These are phyloP conservation scores for Adansonia rubrostipa DNA, from an alignment of 441 rosid genomes.

Conservation along the genomic window DNA sequence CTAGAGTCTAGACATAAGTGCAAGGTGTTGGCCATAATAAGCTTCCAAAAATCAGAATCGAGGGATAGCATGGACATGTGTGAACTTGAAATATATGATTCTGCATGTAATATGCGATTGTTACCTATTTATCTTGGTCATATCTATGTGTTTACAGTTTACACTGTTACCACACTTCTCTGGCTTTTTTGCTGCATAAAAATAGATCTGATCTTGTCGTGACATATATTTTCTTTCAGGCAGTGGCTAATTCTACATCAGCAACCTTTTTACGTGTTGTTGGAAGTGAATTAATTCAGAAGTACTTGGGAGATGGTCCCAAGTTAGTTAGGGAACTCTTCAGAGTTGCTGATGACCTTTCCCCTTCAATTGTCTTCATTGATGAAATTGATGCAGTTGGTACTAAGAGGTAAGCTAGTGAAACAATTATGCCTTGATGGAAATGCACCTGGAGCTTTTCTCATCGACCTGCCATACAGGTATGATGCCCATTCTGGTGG, in stretches of 20 bases:
- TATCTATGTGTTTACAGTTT: neutral
- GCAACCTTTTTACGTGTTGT: slow-evolving; percentile 95
- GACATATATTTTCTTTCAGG: slow-evolving; percentile 49
- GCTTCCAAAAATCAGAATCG: neutral
- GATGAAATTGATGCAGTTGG: slow-evolving; percentile 98
- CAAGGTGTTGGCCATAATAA: neutral
- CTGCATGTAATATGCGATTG: neutral
- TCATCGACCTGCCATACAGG: slow-evolving; percentile 37
- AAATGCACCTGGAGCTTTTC: slow-evolving; percentile 27
- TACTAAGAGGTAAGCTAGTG: slow-evolving; percentile 64
- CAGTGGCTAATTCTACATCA: slow-evolving; percentile 92
- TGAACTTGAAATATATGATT: slow-evolving; percentile 7
- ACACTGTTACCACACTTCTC: neutral
- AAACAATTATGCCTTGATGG: slow-evolving; percentile 8
- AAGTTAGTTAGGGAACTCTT: slow-evolving; percentile 93
- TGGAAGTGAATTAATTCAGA: slow-evolving; percentile 93
- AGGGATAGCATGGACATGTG: neutral
- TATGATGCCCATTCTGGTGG: slow-evolving; percentile 97
- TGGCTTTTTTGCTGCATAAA: neutral
- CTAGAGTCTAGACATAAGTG: neutral
- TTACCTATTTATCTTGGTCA: neutral
- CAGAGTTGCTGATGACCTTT: slow-evolving; percentile 93
- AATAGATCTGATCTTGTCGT: neutral
- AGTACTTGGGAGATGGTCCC: slow-evolving; percentile 95
- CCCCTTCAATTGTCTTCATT: slow-evolving; percentile 94